Conservation (phyloP, 2,329 filamentous ascomycete genomes). For the Exophiala sp. region DNA sequence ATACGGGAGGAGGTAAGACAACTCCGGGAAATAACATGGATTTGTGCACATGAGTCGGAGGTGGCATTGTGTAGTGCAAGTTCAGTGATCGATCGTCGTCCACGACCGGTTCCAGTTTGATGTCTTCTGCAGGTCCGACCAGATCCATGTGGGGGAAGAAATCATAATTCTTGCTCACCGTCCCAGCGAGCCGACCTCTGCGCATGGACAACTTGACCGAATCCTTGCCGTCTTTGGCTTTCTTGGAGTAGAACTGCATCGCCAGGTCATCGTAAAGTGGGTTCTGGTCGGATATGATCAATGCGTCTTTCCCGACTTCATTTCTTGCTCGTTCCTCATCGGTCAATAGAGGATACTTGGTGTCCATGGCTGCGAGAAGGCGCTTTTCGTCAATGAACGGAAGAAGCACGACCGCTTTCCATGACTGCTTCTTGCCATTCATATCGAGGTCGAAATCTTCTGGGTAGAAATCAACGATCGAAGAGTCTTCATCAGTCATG, state of each 20-base stretch:
- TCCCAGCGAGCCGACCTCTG: slow-evolving; percentile 69
- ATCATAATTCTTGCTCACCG: slow-evolving; percentile 70
- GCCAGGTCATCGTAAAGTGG: slow-evolving; percentile 80
- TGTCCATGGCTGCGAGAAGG: slow-evolving; percentile 72
- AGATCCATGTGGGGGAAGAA: slow-evolving; percentile 81
- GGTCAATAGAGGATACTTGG: slow-evolving; percentile 72
- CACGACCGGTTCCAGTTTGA: slow-evolving; percentile 62
- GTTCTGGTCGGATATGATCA: slow-evolving; percentile 79
- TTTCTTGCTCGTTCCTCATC: slow-evolving; percentile 75
- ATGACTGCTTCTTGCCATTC: slow-evolving; percentile 97
- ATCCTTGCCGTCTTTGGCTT: slow-evolving; percentile 52
- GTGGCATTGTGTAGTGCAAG: slow-evolving; percentile 79
- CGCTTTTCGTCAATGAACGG: slow-evolving; percentile 94
- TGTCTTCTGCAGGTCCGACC: slow-evolving; percentile 67
- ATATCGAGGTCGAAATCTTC: slow-evolving; percentile 88
- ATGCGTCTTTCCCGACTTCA: slow-evolving; percentile 67
- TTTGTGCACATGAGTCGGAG: slow-evolving; percentile 68
- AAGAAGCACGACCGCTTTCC: slow-evolving; percentile 89
- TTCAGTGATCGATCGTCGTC: slow-evolving; percentile 85
- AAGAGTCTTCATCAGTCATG: slow-evolving; percentile 81
- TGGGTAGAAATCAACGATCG: slow-evolving; percentile 96
- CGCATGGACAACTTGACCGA: slow-evolving; percentile 68
- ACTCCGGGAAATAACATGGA: slow-evolving; percentile 89
- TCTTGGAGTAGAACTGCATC: slow-evolving; percentile 86
- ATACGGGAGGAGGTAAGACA: slow-evolving; percentile 62